Evolutionary conservation across 2,329 filamentous ascomycete genomes (phyloP), one percentile per base, ranked within the genome.

Genomic region (Camillea tinctor): DNA sequence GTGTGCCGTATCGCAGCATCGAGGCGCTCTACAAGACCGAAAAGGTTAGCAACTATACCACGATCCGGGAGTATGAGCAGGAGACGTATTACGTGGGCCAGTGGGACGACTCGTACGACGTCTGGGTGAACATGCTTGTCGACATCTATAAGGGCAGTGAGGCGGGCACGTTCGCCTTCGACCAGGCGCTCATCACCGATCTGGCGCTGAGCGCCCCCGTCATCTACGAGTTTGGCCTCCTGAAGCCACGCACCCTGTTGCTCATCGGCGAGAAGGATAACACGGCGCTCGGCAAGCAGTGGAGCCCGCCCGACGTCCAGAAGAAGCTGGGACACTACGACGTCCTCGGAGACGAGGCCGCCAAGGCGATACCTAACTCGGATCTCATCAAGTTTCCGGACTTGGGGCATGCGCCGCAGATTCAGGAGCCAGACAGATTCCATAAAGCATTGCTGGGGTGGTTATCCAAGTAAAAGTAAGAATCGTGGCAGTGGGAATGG

Each of bases 121-220:
- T 77, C 13, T 85, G 82, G 82, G 82, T 84, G 54, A 76, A 78
- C 50, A 85, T 85, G 83, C 75, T 83, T 17, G 74, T 78, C 60
- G 78, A 80, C 58, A 75, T 85, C 55, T 85, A 85, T 72, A 64
- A 76, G 56, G 78, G 81, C 6, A 73, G 74, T 24, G 61, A 77
- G 63, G 77, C 76, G 30, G 67, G 72, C 22, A 71, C 72, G 36
- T 84, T 79, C 60, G 73, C 79, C 17, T 78, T 71, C 56, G 77
- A 79, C 64, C 79, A 81, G 73, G 83, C 82, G 20, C 77, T 76
- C 50, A 76, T 80, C 17, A 81, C 81, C n/a, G 83, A 85, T 66
- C 79, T 83, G 73, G 78, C 85, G n/a, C 73, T 84, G 57, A 82
- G 80, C 20, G 79, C 81, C 60, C 81, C 82, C 1, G 73, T 84